Evolutionary conservation across 2,329 filamentous ascomycete genomes (phyloP).

Genomic region (Paecilomyces fulvus): DNA sequence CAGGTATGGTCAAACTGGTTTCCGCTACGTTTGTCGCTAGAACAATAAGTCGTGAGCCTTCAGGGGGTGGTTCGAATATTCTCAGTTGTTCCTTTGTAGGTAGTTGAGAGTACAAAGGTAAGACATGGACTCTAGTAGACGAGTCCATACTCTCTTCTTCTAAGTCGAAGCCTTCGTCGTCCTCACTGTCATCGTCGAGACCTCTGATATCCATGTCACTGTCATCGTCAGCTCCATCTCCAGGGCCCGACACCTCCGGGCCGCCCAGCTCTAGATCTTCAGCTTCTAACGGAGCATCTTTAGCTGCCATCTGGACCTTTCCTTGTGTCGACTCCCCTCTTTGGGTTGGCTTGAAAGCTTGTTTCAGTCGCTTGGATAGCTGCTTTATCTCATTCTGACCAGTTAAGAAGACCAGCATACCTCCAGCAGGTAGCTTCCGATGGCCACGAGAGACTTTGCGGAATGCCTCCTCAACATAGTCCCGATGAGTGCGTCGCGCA

Average conservation of each 20-base stretch:
- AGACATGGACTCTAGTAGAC: slow-evolving; percentile 66
- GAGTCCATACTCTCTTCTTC: slow-evolving; percentile 51
- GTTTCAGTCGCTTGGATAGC: slow-evolving; percentile 69
- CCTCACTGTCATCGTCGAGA: slow-evolving; percentile 49
- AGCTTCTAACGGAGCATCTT: slow-evolving; percentile 68
- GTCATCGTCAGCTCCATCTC: slow-evolving; percentile 43
- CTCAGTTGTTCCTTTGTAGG: slow-evolving; percentile 83
- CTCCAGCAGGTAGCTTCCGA: slow-evolving; percentile 78
- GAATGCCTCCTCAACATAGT: slow-evolving; percentile 87
- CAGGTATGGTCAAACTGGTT: slow-evolving; percentile 92
- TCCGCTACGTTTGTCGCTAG: slow-evolving; percentile 95
- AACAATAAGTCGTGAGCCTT: slow-evolving; percentile 75
- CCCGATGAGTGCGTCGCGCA: slow-evolving; percentile 67
- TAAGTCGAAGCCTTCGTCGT: slow-evolving; percentile 61
- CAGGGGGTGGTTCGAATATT: slow-evolving; percentile 78
- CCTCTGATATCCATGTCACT: slow-evolving; percentile 55
- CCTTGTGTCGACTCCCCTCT: slow-evolving; percentile 47
- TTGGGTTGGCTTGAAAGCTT: slow-evolving; percentile 51
- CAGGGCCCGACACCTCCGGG: slow-evolving; percentile 36
- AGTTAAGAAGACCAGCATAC: slow-evolving; percentile 89
- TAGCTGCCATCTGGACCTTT: slow-evolving; percentile 66
- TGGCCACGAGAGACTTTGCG: slow-evolving; percentile 81
- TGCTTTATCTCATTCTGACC: slow-evolving; percentile 85
- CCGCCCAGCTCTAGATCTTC: slow-evolving; percentile 79
- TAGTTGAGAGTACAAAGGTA: slow-evolving; percentile 90